Base-by-base conservation (phyloP, 176 grass and related monocot species). In the Carex scoparia region DNA sequence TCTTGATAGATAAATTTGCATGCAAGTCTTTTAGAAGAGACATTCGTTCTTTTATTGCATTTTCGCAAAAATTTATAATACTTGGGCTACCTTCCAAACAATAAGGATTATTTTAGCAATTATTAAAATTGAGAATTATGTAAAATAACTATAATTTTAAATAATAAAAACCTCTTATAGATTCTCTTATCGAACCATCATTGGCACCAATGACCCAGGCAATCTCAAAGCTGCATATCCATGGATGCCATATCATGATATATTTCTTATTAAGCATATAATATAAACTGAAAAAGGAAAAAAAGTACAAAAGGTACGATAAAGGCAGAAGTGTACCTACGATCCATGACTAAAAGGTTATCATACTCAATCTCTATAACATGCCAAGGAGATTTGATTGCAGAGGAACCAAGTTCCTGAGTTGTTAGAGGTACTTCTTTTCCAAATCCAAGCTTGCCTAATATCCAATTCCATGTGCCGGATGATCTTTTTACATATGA, bases 381-480 rank as follows among this genome's bases (percentile, higher is more conserved):
- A 89, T 93, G 89, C 95, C 92, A 93, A 37, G 93, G 95, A 85
- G 90, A 87, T 83, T 68, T 37, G 69, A 92, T 74, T 30, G 82
- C 80, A 12, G 91, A 87, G 67, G 77, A 61, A 86, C 85, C 80
- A 71, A 92, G 69, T 58, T 89, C 72, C 80, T 81, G 63, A 88
- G 84, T 54, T 80, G 65, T 80, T 56, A 84, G 65, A 86, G 46
- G 30, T 81, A 87, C 80, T 85, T 93, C 88, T 63, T 71, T 93
- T 88, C 55, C 86, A 56, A 93, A 80, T 54, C 91, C 95, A 85
- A 98, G 88, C 80, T 93, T 93, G 88, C 91, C 83, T n/a, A 89
- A 84, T 79, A 98, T 89, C 95, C 95, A 93, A 69, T 86, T 90
- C 91, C 89, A 95, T 58, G 87, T 83, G 13, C 91, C 89, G 90